phyloP scores from a whole-genome alignment of 306 rosid genomes.

The Rosa persica region DNA sequence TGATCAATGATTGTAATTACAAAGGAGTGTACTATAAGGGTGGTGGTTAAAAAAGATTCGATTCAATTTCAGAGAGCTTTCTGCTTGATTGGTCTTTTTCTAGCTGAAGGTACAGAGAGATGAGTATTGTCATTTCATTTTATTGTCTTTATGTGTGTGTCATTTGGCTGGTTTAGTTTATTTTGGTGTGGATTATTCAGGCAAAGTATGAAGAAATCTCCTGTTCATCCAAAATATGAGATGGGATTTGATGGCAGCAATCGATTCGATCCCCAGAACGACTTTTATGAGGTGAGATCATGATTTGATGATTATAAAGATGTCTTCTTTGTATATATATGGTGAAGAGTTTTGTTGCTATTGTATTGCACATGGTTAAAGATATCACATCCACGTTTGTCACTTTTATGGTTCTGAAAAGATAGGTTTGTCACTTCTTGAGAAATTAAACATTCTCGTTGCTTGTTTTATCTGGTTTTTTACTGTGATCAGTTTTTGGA shows the following conservation, averaged over 20 bases:
- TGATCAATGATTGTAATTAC: slow-evolving; percentile 24
- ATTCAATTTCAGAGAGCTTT: slow-evolving; percentile 15
- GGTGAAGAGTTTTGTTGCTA: background rate
- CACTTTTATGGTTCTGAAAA: background rate
- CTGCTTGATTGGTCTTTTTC: slow-evolving; percentile 5
- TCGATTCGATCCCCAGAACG: slow-evolving; percentile 54
- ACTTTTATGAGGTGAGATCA: slow-evolving; percentile 20
- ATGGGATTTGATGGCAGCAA: slow-evolving; percentile 35
- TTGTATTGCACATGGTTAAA: background rate
- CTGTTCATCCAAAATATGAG: slow-evolving; percentile 35
- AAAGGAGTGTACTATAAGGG: slow-evolving; percentile 17
- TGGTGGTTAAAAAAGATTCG: slow-evolving; percentile 20
- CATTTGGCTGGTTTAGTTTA: background rate
- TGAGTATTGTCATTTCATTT: background rate
- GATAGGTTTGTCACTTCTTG: background rate
- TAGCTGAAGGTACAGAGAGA: background rate
- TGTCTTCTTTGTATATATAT: background rate
- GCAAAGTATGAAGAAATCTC: slow-evolving; percentile 52
- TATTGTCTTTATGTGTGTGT: background rate
- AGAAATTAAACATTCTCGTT: background rate
- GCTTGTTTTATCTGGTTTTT: background rate
- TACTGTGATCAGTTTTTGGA: slow-evolving; percentile 59
- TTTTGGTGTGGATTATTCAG: background rate
- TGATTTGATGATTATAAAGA: background rate
- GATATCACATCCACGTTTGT: background rate